A percentile compares a stretch with the other conserved stretches of the same genome.
phyloP scores from a whole-genome alignment of 2,329 filamentous ascomycete genomes.

The Epichloe bromicola region DNA sequence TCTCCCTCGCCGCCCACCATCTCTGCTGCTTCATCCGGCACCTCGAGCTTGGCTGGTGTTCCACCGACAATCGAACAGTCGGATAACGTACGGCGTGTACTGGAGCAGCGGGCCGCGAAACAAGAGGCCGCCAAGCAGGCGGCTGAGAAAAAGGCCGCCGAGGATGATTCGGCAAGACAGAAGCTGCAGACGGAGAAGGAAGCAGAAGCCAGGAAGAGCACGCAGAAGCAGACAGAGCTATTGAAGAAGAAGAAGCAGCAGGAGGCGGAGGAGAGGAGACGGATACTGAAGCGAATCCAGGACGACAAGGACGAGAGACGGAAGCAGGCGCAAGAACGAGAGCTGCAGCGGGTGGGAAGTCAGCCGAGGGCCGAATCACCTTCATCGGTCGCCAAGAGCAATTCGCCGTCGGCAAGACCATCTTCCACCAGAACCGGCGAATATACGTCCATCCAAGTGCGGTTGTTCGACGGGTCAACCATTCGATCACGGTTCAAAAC shows the following conservation, averaged over 20 bases:
- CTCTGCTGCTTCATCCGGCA: slow-evolving; percentile 5
- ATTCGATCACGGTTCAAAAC: slow-evolving; percentile 61
- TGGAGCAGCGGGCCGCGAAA: slow-evolving; percentile 37
- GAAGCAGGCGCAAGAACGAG: slow-evolving; percentile 37
- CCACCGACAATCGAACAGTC: slow-evolving; percentile 16
- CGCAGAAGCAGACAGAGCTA: slow-evolving; percentile 35
- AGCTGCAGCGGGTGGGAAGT: slow-evolving; percentile 24
- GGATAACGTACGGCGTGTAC: slow-evolving; percentile 23
- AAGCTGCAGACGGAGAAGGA: slow-evolving; percentile 33
- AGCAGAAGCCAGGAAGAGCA: slow-evolving; percentile 21
- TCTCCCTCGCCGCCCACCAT: slow-evolving; percentile 4
- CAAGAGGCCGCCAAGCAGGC: slow-evolving; percentile 29
- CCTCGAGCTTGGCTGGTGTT: slow-evolving; percentile 8
- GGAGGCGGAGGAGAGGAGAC: slow-evolving; percentile 52
- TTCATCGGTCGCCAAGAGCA: slow-evolving; percentile 15
- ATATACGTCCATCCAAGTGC: slow-evolving; percentile 53
- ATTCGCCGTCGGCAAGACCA: slow-evolving; percentile 19
- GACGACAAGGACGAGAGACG: slow-evolving; percentile 60
- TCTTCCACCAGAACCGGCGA: slow-evolving; percentile 16
- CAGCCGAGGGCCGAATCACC: slow-evolving; percentile 18
- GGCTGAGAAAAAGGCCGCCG: slow-evolving; percentile 34
- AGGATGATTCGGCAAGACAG: slow-evolving; percentile 33
- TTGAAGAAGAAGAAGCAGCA: slow-evolving; percentile 53
- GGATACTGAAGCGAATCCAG: slow-evolving; percentile 63
- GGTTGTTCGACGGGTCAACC: slow-evolving; percentile 72